Evolutionary conservation across 495 filamentous ascomycete species (phyloP).

Genomic region (Xylona heveae): DNA sequence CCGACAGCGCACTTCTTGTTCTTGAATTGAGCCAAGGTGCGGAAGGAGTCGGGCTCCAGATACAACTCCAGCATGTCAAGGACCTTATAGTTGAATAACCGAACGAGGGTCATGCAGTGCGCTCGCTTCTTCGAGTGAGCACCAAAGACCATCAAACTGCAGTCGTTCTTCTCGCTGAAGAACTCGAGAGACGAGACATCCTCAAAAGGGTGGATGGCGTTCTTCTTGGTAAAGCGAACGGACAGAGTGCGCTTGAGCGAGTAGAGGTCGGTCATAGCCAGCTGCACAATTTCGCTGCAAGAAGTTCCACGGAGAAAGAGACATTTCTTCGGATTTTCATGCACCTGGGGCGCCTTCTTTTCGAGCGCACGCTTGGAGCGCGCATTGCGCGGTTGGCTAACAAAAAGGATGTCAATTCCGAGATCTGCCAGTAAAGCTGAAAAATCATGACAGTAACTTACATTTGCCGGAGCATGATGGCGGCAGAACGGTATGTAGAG

Average conservation of each 20-base stretch:
- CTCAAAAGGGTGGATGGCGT: constrained; percentile 83
- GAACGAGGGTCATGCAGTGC: constrained; percentile 63
- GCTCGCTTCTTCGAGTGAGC: constrained; percentile 83
- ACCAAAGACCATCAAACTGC: constrained; percentile 57
- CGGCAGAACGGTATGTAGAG: constrained; percentile 4
- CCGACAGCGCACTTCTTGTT: constrained; percentile 62
- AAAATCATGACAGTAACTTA: constrained; percentile 12
- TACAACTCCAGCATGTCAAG: constrained; percentile 85
- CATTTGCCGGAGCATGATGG: constrained; percentile 28
- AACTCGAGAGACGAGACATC: constrained; percentile 72
- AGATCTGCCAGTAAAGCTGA: constrained; percentile 4
- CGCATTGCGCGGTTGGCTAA: constrained; percentile 76
- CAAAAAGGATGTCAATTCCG: constrained; percentile 7
- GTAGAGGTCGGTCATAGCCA: constrained; percentile 62
- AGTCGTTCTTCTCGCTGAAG: constrained; percentile 88
- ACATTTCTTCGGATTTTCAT: constrained; percentile 72
- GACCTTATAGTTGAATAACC: constrained; percentile 64
- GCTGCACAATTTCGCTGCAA: constrained; percentile 56
- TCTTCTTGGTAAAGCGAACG: constrained; percentile 88
- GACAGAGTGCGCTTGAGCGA: constrained; percentile 57
- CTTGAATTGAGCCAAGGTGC: constrained; percentile 56
- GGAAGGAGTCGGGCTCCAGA: constrained; percentile 44
- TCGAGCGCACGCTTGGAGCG: constrained; percentile 87
- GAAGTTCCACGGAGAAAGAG: constrained; percentile 71
- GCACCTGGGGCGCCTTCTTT: constrained; percentile 66